Base-by-base conservation (phyloP, 1,284 basidiomycete genomes). In the Volvariella surrecta region DNA sequence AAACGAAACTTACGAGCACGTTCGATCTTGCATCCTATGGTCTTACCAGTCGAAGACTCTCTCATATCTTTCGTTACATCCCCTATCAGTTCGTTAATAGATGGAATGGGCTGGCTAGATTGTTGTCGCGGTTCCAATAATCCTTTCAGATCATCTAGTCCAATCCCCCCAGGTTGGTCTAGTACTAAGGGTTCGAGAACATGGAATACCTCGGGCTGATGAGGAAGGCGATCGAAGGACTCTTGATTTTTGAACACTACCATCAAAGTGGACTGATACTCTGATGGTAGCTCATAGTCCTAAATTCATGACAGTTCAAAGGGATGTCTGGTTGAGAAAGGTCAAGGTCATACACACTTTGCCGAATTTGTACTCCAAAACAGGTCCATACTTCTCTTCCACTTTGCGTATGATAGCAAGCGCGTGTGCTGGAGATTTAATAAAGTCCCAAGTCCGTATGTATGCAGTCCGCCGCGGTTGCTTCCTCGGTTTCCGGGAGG, bases 321-420 rank as follows among this genome's bases (percentile, higher is more conserved):
- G 21, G 22, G 39, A 31, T 15, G n/a, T 20, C 21, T 4, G 11
- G 24, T 21, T 13, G 19, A 39, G 9, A 15, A 11, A 42, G n/a
- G 17, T 22, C 8, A 34, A 45, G 18, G 10, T 30, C 9, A 30
- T 11, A 50, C 71, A 45, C 53, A 80, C 79, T 54, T 70, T 63
- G 20, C 54, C 43, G 32, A 78, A 58, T 31, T 60, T 58, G 45
- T 67, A 75, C 45, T 76, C 70, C 22, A 63, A 58, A 30, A 81
- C 56, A 9, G 61, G 60, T 11, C 79, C 79, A 54, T 73, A 82
- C 45, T 68, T 70, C 17, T 64, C 65, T 59, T 82, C 79, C 17
- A 82, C 47, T 2, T 65, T 70, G 32, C 71, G 70, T 45, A 79
- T 52, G 42, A 78, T 62, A 35, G 71, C 61, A 13, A 71, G 61